phyloP scores from a whole-genome alignment of 2,329 filamentous ascomycete species.

The Aspergillus spinulosporus region DNA sequence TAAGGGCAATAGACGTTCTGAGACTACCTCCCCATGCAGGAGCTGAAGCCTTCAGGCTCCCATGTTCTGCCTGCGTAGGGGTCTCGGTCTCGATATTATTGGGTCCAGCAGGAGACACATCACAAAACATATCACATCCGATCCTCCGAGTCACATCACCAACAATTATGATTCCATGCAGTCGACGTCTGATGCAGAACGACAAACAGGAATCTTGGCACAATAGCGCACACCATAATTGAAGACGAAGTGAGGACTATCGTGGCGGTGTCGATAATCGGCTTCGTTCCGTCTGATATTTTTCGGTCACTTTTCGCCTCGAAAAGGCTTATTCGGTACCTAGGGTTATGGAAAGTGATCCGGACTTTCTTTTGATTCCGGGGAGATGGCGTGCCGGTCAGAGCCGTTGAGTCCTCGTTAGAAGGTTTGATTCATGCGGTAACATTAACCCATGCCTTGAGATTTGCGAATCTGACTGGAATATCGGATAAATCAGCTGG shows the following conservation, averaged over 20 bases:
- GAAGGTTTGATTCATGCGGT: background rate
- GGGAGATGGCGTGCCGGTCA: background rate
- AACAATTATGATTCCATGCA: background rate
- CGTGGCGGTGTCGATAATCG: background rate
- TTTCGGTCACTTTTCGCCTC: background rate
- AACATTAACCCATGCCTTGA: background rate
- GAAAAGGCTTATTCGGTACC: background rate
- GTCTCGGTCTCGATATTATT: background rate
- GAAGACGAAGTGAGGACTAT: background rate
- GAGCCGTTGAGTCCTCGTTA: background rate
- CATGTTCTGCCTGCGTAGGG: background rate
- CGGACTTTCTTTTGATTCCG: background rate
- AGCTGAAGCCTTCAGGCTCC: background rate
- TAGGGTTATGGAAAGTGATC: background rate
- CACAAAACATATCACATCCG: background rate
- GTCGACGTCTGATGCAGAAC: background rate
- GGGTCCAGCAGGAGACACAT: background rate
- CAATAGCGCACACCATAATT: background rate
- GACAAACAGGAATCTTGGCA: background rate
- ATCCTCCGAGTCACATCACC: constrained; percentile 1
- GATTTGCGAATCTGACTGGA: background rate
- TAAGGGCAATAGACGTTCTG: background rate
- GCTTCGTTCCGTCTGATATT: background rate
- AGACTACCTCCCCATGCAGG: background rate
- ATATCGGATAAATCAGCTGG: background rate